Conservation (phyloP, 805 yeast species). For the Wickerhamiella kazuoi region DNA sequence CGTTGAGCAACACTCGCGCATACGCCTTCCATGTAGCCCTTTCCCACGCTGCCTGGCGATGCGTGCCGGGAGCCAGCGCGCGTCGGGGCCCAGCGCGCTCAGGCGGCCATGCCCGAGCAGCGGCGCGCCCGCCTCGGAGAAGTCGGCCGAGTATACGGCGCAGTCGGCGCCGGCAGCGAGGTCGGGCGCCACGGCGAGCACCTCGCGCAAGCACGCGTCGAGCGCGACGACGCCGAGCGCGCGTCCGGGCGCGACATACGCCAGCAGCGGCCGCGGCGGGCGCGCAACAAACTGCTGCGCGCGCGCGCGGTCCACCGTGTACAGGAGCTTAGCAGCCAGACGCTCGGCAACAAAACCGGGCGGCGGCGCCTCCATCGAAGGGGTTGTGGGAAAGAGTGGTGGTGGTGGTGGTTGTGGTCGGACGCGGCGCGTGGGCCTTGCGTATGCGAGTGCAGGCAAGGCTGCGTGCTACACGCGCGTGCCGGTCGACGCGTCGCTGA, state of each 20-base stretch:
- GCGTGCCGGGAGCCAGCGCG: neutral
- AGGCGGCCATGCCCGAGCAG: conserved; percentile 26
- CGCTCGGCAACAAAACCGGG: neutral
- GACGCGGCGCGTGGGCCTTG: no score
- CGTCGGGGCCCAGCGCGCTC: conserved; percentile 6
- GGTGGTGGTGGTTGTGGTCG: no score
- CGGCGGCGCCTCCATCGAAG: neutral
- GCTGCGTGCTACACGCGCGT: no score
- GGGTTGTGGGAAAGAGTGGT: no score
- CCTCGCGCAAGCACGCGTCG: conserved; percentile 19
- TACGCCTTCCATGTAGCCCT: no score
- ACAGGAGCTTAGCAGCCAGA: conserved; percentile 21
- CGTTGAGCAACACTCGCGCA: no score
- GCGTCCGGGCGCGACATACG: conserved; percentile 10
- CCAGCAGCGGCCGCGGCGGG: conserved; percentile 11
- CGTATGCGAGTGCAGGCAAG: no score
- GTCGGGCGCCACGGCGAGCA: conserved; percentile 23
- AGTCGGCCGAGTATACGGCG: conserved; percentile 25
- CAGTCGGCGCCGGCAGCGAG: conserved; percentile 19
- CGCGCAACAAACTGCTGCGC: conserved; percentile 21
- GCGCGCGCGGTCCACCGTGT: conserved; percentile 21
- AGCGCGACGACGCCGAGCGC: conserved; percentile 20
- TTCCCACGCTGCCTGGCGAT: no score
- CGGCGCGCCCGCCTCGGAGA: conserved; percentile 23
- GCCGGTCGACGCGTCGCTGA: no score